Conservation (phyloP, 2,329 filamentous ascomycete species). For the Aureobasidium sp. region DNA sequence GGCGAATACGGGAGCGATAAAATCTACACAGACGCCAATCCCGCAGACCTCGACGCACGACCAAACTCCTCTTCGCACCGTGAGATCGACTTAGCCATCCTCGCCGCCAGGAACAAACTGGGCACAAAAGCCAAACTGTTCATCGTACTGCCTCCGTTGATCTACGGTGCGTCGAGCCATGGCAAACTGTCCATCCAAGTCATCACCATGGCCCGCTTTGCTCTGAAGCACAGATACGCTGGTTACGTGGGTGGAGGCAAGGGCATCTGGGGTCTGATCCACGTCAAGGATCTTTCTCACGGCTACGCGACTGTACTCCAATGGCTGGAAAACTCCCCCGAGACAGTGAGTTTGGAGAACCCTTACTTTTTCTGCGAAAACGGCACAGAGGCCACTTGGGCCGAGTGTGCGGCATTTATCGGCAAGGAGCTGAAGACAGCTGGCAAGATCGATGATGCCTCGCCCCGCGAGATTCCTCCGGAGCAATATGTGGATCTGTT, state of each 20-base stretch:
- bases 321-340: conserved; percentile 31
- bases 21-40: conserved; percentile 36
- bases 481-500: conserved; percentile 32
- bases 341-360: conserved; percentile 30
- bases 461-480: conserved; percentile 28
- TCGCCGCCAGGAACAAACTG: conserved; percentile 29
- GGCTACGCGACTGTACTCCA: conserved; percentile 40
- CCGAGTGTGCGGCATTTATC: conserved; percentile 31
- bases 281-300: conserved; percentile 40
- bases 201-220: conserved; percentile 39
- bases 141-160: conserved; percentile 40
- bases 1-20: conserved; percentile 30
- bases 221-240: conserved; percentile 40
- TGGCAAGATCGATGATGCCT: conserved; percentile 31
- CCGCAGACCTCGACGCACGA: conserved; percentile 33
- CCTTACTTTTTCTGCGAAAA: conserved; percentile 45
- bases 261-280: conserved; percentile 35
- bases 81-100: conserved; percentile 37
- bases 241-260: conserved; percentile 38
- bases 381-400: conserved; percentile 37
- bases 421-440: conserved; percentile 30
- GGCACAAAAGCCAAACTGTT: conserved; percentile 35
- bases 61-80: conserved; percentile 37
- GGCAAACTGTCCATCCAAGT: conserved; percentile 39
- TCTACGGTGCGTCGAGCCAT: conserved; percentile 37